phyloP scores from a whole-genome alignment of 73 alveolate species.

The Uronychia binucleata region DNA sequence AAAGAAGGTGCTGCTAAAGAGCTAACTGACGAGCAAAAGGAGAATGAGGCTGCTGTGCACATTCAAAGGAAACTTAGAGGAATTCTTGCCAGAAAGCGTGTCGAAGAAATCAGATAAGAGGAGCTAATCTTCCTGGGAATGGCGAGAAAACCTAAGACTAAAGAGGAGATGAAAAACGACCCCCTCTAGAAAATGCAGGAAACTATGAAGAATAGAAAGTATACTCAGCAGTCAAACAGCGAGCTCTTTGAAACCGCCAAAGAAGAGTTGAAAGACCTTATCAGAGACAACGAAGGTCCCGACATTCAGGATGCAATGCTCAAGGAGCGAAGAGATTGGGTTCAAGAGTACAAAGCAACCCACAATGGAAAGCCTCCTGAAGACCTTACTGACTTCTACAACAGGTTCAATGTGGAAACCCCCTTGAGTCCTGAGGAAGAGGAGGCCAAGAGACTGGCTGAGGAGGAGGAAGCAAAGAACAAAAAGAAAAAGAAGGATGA shows the following conservation, averaged over 20 bases:
- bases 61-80: constrained; percentile 80
- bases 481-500: constrained; percentile 81
- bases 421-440: constrained; percentile 76
- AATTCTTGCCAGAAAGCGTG: constrained; percentile 79
- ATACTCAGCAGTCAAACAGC: constrained; percentile 52
- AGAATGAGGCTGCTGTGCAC: constrained; percentile 63
- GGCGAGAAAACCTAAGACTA: constrained; percentile 63
- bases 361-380: constrained; percentile 64
- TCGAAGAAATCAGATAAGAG: constrained; percentile 76
- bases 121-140: constrained; percentile 88
- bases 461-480: constrained; percentile 78
- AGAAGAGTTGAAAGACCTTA: constrained; percentile 74
- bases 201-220: constrained; percentile 63
- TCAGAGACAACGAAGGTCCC: constrained; percentile 85
- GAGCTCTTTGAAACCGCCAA: constrained; percentile 68
- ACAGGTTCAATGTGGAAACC: constrained; percentile 52
- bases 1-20: constrained; percentile 63
- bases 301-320: constrained; percentile 82
- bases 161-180: constrained; percentile 60
- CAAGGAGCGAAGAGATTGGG: constrained; percentile 87
- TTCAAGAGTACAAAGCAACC: constrained; percentile 64
- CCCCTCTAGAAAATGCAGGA: constrained; percentile 52
- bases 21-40: constrained; percentile 69
- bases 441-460: constrained; percentile 75
- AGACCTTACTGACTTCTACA: constrained; percentile 59